Evolutionary conservation across 441 rosid genomes (phyloP).

Genomic region (Euphorbia corollata): DNA sequence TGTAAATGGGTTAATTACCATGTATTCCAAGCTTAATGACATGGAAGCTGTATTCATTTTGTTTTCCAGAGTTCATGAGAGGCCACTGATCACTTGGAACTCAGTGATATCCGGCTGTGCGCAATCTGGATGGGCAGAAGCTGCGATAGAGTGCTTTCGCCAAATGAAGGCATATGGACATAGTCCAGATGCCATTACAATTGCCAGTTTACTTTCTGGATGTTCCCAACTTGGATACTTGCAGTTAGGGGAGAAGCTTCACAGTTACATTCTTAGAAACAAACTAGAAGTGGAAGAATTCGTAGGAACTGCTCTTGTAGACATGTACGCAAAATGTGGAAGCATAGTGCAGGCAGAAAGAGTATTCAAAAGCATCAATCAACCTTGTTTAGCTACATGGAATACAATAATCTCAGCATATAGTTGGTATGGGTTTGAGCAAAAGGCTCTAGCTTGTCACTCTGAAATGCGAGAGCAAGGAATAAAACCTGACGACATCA

Average conservation of each 20-base stretch:
- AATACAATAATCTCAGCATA: conserved; percentile 67
- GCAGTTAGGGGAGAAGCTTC: conserved; percentile 54
- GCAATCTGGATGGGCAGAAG: conserved; percentile 50
- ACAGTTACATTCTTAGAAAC: conserved; percentile 47
- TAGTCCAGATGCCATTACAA: conserved; percentile 51
- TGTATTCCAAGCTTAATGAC: conserved; percentile 55
- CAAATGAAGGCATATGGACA: conserved; percentile 47
- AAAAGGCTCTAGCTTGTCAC: conserved; percentile 46
- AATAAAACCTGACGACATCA: conserved; percentile 56
- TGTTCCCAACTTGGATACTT: conserved; percentile 66
- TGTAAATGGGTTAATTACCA: conserved; percentile 60
- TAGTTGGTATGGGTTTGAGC: conserved; percentile 56
- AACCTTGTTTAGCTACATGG: conserved; percentile 63
- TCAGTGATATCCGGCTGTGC: conserved; percentile 68
- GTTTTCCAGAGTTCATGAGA: conserved; percentile 45
- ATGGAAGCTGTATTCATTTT: conserved; percentile 41
- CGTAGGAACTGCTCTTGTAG: conserved; percentile 69
- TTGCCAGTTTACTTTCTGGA: conserved; percentile 53
- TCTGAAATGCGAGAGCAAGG: conserved; percentile 41
- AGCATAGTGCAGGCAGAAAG: conserved; percentile 45
- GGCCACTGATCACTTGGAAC: conserved; percentile 63
- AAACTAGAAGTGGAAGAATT: conserved; percentile 47
- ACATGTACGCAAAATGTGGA: conserved; percentile 78
- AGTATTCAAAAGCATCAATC: conserved; percentile 41
- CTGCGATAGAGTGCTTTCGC: conserved; percentile 43